phyloP scores from a whole-genome alignment of 2,329 filamentous ascomycete genomes.

The Fusarium sp. region DNA sequence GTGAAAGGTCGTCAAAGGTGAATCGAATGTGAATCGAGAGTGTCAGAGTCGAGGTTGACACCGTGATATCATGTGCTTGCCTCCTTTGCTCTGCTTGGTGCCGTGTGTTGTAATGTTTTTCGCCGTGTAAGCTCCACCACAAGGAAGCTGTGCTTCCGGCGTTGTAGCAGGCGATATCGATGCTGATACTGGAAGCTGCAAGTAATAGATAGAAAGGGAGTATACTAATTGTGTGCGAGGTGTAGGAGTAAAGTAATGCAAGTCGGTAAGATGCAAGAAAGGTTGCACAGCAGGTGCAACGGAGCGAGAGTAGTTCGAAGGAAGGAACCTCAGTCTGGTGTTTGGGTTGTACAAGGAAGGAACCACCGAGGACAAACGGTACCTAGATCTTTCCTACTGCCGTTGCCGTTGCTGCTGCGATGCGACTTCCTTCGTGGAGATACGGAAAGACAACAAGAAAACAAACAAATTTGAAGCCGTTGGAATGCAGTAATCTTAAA shows the following conservation, averaged over 20 bases:
- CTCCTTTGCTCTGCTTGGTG: not conserved
- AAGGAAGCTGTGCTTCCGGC: slow-evolving; percentile 27
- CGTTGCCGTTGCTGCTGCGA: slow-evolving; percentile 2
- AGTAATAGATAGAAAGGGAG: slow-evolving; percentile 21
- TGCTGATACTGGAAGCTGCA: slow-evolving; percentile 24
- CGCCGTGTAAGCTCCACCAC: slow-evolving; percentile 13
- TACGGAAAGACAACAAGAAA: slow-evolving; percentile 6
- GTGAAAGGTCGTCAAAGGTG: not conserved
- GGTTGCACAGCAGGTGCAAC: slow-evolving; percentile 39
- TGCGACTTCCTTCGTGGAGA: not conserved
- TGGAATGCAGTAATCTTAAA: slow-evolving; percentile 18
- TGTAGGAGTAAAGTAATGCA: slow-evolving; percentile 27
- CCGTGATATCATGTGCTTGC: slow-evolving; percentile 10
- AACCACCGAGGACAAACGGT: slow-evolving; percentile 25
- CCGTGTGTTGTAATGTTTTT: slow-evolving; percentile 12
- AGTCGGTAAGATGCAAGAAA: slow-evolving; percentile 2
- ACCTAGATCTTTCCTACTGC: slow-evolving; percentile 11
- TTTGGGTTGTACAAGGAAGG: slow-evolving; percentile 36
- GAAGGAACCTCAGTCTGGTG: slow-evolving; percentile 20
- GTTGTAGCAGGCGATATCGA: slow-evolving; percentile 14
- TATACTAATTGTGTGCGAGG: slow-evolving; percentile 29
- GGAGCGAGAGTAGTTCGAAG: slow-evolving; percentile 27
- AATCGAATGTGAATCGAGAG: not conserved
- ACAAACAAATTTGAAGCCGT: not conserved
- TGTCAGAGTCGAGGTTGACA: not conserved